These are phyloP conservation scores for Candida pseudocylindracea DNA, from an alignment of 1,139 yeast species.

Conservation along the genomic window DNA sequence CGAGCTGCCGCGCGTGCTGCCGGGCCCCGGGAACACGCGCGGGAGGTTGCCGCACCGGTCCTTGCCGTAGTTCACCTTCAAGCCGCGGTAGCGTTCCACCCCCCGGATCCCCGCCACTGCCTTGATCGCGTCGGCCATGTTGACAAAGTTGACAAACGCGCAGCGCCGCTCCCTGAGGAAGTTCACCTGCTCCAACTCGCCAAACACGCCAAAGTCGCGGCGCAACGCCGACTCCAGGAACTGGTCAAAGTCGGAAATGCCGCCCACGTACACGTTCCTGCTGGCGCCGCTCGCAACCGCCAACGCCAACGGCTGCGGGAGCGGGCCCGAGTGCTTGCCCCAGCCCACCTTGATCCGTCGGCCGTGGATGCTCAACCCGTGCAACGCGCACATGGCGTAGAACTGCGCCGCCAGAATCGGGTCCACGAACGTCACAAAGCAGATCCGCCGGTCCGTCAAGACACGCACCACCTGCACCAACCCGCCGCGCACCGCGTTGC, in stretches of 20 bases:
- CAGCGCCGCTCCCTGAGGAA: conserved; percentile 60
- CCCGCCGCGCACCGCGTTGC: conserved; percentile 90
- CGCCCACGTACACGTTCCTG: conserved; percentile 79
- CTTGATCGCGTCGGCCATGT: conserved; percentile 34
- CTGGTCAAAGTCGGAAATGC: conserved; percentile 19
- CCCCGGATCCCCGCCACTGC: conserved; percentile 8
- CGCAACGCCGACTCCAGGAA: conserved; percentile 35
- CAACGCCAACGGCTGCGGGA: conserved; percentile 54
- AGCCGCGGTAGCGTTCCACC: conserved; percentile 23
- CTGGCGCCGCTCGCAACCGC: conserved; percentile 93
- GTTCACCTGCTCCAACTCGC: conserved; percentile 65
- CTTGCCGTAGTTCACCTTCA: conserved; percentile 30
- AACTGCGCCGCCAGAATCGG: conserved; percentile 89
- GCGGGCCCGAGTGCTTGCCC: conserved; percentile 90
- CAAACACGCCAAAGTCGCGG: conserved; percentile 49
- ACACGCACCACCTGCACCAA: conserved; percentile 52
- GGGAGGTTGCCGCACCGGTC: conserved; percentile 85
- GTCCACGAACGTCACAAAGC: conserved; percentile 81
- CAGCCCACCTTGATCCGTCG: conserved; percentile 78
- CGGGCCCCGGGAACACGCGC: conserved; percentile 11
- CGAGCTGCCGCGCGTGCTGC: no score
- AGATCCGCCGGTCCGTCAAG: conserved; percentile 64
- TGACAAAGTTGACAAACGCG: conserved; percentile 63
- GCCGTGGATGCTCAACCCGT: conserved; percentile 63
- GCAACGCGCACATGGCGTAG: conserved; percentile 69